These are phyloP conservation scores for Penicillium sp. DNA, from an alignment of 2,329 filamentous ascomycete species.

Conservation along the genomic window DNA sequence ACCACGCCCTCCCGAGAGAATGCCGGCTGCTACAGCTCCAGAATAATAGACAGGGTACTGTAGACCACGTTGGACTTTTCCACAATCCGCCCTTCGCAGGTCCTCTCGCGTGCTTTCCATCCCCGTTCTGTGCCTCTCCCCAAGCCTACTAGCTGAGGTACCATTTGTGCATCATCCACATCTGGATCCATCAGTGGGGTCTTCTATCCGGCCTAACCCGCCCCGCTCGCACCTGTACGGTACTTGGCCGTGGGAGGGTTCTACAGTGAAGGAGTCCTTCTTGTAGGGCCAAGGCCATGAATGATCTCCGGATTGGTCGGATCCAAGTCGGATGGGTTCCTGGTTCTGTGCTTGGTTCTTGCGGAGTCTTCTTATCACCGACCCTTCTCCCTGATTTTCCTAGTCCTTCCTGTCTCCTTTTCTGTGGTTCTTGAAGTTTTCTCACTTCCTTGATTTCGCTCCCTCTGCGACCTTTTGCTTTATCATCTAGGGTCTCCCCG, in stretches of 20 bases:
- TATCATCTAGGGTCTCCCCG: neutral
- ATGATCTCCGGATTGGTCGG: constrained; percentile 17
- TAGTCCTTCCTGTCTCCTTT: constrained; percentile 1
- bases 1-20: neutral
- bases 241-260: neutral
- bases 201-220: constrained; percentile 19
- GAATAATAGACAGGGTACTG: neutral
- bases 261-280: neutral
- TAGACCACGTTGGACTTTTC: neutral
- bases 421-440: neutral
- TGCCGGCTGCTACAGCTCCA: neutral
- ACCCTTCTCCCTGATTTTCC: constrained; percentile 8
- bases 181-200: constrained; percentile 17
- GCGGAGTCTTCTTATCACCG: constrained; percentile 1
- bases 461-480: neutral
- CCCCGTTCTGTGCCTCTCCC: neutral
- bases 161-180: neutral
- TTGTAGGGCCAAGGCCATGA: neutral
- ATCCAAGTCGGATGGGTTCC: constrained; percentile 6
- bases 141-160: neutral
- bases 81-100: neutral
- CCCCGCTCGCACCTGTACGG: constrained; percentile 15
- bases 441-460: constrained; percentile 4
- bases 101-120: neutral
- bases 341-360: constrained; percentile 16